These are phyloP conservation scores for Phytophthora palmivora DNA, from an alignment of 352 stramenopile genomes.

Conservation along the genomic window DNA sequence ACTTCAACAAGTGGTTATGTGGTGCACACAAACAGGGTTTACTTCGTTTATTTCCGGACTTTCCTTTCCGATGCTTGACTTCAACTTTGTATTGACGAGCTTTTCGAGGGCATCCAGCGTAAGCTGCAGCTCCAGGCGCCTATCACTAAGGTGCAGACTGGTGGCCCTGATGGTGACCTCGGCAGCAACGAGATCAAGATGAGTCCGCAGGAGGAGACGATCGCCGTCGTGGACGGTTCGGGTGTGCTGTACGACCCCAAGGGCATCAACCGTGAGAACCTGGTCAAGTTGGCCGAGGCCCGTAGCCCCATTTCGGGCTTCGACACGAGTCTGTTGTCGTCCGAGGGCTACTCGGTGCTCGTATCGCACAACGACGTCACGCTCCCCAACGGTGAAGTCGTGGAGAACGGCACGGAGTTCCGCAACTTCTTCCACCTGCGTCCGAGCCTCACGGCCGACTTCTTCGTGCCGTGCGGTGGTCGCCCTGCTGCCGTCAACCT, in stretches of 20 bases:
- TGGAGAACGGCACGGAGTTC: slow-evolving; percentile 95
- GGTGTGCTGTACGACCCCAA: slow-evolving; percentile 95
- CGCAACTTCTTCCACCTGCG: slow-evolving; percentile 98
- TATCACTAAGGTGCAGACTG: slow-evolving; percentile 98
- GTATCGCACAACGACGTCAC: slow-evolving; percentile 79
- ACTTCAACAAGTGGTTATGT: too few species aligned
- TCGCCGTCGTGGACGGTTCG: slow-evolving; percentile 95
- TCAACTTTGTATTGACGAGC: too few species aligned
- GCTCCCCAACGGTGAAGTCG: slow-evolving; percentile 67
- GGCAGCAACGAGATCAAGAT: slow-evolving; percentile 99
- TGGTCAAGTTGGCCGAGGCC: slow-evolving; percentile 93
- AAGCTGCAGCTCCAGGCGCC: slow-evolving; percentile 90
- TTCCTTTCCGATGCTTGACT: too few species aligned
- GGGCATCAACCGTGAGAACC: slow-evolving; percentile 92
- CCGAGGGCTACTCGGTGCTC: slow-evolving; percentile 70
- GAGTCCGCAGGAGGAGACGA: slow-evolving; percentile 94
- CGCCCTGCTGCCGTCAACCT: slow-evolving; percentile 96
- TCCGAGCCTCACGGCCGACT: slow-evolving; percentile 91
- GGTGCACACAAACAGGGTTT: too few species aligned
- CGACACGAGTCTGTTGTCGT: slow-evolving; percentile 74
- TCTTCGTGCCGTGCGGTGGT: slow-evolving; percentile 97
- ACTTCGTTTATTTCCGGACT: too few species aligned
- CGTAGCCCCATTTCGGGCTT: slow-evolving; percentile 92
- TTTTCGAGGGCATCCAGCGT: slow-evolving; percentile 92
- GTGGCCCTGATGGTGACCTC: slow-evolving; percentile 97